These are phyloP conservation scores for Boletellus sp. DNA, from an alignment of 1,284 basidiomycete species.

Conservation along the genomic window DNA sequence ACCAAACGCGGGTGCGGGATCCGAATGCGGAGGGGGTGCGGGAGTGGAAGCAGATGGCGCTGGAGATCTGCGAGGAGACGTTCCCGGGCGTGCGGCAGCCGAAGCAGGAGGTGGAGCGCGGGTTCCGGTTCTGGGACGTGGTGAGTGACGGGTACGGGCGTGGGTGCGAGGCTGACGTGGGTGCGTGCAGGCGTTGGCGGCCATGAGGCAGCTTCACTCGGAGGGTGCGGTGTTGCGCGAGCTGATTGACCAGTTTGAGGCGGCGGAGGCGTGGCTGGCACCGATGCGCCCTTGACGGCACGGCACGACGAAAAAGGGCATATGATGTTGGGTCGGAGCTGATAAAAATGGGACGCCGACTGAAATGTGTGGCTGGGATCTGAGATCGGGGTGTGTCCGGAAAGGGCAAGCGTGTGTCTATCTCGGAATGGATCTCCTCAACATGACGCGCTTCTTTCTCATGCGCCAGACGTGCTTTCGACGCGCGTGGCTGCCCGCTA, in stretches of 20 bases:
- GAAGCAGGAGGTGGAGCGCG: constrained; percentile 85
- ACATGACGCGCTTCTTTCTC: not conserved
- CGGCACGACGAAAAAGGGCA: constrained; percentile 13
- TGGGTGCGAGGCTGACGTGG: constrained; percentile 23
- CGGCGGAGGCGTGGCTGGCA: constrained; percentile 88
- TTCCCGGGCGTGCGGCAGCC: constrained; percentile 91
- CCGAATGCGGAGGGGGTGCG: constrained; percentile 73
- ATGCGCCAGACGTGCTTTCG: not conserved
- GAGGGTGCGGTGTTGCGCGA: constrained; percentile 78
- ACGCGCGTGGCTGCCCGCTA: constrained; percentile 31
- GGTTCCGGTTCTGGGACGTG: constrained; percentile 98
- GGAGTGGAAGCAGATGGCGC: constrained; percentile 82
- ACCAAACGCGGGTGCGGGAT: constrained; percentile 70
- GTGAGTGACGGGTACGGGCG: constrained; percentile 53
- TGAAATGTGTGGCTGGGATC: constrained; percentile 19
- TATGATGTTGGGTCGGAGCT: not conserved
- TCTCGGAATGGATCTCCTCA: constrained; percentile 22
- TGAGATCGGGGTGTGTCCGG: constrained; percentile 18
- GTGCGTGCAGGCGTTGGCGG: constrained; percentile 69
- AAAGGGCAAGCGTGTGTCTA: constrained; percentile 19
- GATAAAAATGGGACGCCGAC: not conserved
- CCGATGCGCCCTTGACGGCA: constrained; percentile 76
- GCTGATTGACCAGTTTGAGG: constrained; percentile 91
- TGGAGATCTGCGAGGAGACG: constrained; percentile 90
- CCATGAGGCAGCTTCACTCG: constrained; percentile 83